phyloP scores from a whole-genome alignment of 371 early-diverging fungal species.

The Smittium culicis region DNA sequence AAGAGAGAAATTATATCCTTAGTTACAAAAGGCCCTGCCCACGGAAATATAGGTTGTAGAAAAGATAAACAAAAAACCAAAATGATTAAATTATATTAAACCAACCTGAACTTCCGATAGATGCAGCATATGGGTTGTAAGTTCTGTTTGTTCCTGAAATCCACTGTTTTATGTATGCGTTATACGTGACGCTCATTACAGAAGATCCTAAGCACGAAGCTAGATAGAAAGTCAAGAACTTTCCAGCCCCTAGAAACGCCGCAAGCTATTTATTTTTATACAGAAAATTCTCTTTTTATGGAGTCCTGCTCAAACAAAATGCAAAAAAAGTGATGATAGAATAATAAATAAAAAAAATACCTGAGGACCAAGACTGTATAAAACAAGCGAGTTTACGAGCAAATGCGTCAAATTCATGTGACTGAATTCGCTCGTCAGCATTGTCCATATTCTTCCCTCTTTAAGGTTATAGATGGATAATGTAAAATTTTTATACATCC shows the following conservation, averaged over 20 bases:
- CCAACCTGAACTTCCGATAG: slow-evolving; percentile 10
- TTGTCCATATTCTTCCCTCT: slow-evolving; percentile 29
- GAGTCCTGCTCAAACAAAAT: no score
- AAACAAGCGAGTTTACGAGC: slow-evolving; percentile 39
- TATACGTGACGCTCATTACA: neutral
- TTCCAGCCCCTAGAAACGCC: slow-evolving; percentile 25
- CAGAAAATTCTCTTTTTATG: no score
- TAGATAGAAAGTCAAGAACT: slow-evolving; percentile 35
- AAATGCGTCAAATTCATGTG: slow-evolving; percentile 29
- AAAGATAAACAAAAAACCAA: slow-evolving; percentile 14
- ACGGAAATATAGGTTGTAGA: slow-evolving; percentile 18
- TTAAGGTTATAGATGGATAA: slow-evolving; percentile 16
- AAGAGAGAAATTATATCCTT: no score
- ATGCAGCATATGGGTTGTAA: neutral
- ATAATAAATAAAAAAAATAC: slow-evolving; percentile 6
- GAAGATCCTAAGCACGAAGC: slow-evolving; percentile 14
- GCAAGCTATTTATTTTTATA: no score
- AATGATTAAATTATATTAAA: neutral
- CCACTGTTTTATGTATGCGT: neutral
- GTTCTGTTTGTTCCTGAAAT: slow-evolving; percentile 13
- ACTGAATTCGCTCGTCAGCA: slow-evolving; percentile 30
- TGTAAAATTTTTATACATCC: slow-evolving; percentile 24
- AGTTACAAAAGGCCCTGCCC: no score
- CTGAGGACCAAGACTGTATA: slow-evolving; percentile 32
- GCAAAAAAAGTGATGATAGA: no score